A percentile compares a stretch with the other conserved stretches of the same genome.
Conservation (phyloP, 768 basidiomycete genomes). For the Tulasnella sp. region DNA sequence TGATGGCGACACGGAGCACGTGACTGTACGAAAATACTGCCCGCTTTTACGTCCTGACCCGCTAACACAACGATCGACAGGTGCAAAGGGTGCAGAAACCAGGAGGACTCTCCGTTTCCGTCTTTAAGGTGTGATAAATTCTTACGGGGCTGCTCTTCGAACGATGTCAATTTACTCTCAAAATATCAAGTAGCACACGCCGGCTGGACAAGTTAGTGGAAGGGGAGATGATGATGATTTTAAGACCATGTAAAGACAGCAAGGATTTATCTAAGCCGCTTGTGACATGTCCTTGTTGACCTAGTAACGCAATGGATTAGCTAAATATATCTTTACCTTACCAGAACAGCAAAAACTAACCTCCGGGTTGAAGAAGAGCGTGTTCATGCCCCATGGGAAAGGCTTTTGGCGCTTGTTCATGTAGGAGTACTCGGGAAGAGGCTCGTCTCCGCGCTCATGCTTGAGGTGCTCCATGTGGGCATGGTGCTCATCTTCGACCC, state of each 20-base stretch:
- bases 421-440: slow-evolving; percentile 68
- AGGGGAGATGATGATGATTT: neutral
- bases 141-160: neutral
- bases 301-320: slow-evolving; percentile 36
- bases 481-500: slow-evolving; percentile 59
- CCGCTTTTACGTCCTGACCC: too few relatives aligned
- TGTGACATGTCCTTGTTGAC: slow-evolving; percentile 60
- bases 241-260: slow-evolving; percentile 12
- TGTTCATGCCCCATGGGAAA: slow-evolving; percentile 82
- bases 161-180: too few relatives aligned
- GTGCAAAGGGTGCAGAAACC: neutral
- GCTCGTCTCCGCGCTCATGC: slow-evolving; percentile 67
- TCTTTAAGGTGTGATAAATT: neutral
- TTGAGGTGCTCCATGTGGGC: slow-evolving; percentile 67
- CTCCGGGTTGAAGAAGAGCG: slow-evolving; percentile 69
- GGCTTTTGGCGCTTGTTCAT: slow-evolving; percentile 72
- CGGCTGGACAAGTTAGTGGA: neutral
- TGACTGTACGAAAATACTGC: neutral
- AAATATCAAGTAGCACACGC: too few relatives aligned
- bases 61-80: too few relatives aligned
- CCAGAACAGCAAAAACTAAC: neutral
- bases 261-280: slow-evolving; percentile 27
- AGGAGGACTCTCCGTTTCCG: neutral
- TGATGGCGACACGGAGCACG: neutral
- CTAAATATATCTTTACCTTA: neutral